phyloP scores from a whole-genome alignment of 192 early-diverging fungal genomes.

The Gryganskiella cystojenkinii region DNA sequence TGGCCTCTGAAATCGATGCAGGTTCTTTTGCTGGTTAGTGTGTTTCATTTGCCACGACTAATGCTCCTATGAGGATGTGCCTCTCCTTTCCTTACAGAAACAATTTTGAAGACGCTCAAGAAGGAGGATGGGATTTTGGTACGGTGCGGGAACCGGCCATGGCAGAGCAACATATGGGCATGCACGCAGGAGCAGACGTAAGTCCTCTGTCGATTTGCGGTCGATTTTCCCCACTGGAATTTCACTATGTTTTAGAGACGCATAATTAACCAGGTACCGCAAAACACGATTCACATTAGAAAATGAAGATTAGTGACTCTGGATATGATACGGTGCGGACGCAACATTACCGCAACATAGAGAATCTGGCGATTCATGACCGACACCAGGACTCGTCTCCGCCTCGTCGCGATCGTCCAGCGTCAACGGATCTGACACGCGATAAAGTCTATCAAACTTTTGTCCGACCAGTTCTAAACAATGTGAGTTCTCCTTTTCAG shows the following conservation, averaged over 20 bases:
- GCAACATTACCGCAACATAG: conserved; percentile 15
- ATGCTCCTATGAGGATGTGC: conserved; percentile 11
- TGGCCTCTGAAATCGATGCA: neutral
- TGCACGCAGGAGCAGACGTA: conserved; percentile 15
- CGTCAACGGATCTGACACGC: conserved; percentile 41
- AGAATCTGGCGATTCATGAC: conserved; percentile 32
- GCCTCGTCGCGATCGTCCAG: conserved; percentile 3
- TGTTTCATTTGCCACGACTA: no score
- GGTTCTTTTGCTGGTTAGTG: no score
- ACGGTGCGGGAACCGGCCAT: conserved; percentile 56
- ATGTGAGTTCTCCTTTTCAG: conserved; percentile 11
- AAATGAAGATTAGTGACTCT: conserved; percentile 35
- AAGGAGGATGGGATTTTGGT: conserved; percentile 66
- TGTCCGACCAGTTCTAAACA: conserved; percentile 38
- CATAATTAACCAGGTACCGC: neutral
- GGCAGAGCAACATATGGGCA: conserved; percentile 7
- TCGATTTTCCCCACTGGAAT: neutral
- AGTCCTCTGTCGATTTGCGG: neutral
- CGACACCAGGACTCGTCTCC: conserved; percentile 11
- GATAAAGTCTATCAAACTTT: conserved; percentile 51
- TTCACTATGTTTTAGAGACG: no score
- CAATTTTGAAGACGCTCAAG: conserved; percentile 51
- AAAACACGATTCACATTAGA: neutral
- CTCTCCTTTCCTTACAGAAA: neutral
- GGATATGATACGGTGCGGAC: conserved; percentile 54